Evolutionary conservation across 2,329 filamentous ascomycete genomes (phyloP), one percentile per base, ranked within the genome.

Genomic region (Hymenoscyphus occultus): DNA sequence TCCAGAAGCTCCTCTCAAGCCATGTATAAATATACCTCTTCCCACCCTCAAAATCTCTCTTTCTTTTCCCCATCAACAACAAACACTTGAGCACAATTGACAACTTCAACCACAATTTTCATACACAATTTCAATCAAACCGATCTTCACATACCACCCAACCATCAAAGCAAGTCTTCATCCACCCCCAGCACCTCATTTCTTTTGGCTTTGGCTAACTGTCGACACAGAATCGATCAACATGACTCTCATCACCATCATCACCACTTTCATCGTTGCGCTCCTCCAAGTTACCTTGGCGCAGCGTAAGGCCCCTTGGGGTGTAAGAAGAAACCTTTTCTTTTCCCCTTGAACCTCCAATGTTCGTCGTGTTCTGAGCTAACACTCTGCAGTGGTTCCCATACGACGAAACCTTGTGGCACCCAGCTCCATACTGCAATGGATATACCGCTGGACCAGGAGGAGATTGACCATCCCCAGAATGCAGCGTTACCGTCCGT

Each of bases 141-240:
- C 42, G n/a, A 48, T 14, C 42, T 19, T 19, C 19, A n/a, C 9
- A 48, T 28, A 28, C 28, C 28, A 48, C 42, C 16, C 42, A 19
- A n/a, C 42, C 16, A 42, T 42, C 40, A 42, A 42, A 7, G 42
- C 19, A 48, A 19, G 42, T 3, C 42, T 48, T 19, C 42, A 7
- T 16, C n/a, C 42, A n/a, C 19, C 42, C n/a, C 16, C 7, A 48
- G 9, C 19, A 7, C 9, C n/a, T 48, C 42, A 7, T 19, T n/a
- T n/a, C 16, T 48, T 48, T 6, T 48, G n/a, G 10, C 42, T 19
- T 48, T 48, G 19, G 5, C 42, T 48, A 48, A 48, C 5, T 48
- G 42, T 48, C n/a, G n/a, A 48, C 42, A 48, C 40, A 42, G 40
- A 19, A 48, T 48, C 42, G 19, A 48, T 48, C 42, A 48, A 48